Conservation (phyloP, 2,329 filamentous ascomycete species). For the Fonsecaea multimorphosa region DNA sequence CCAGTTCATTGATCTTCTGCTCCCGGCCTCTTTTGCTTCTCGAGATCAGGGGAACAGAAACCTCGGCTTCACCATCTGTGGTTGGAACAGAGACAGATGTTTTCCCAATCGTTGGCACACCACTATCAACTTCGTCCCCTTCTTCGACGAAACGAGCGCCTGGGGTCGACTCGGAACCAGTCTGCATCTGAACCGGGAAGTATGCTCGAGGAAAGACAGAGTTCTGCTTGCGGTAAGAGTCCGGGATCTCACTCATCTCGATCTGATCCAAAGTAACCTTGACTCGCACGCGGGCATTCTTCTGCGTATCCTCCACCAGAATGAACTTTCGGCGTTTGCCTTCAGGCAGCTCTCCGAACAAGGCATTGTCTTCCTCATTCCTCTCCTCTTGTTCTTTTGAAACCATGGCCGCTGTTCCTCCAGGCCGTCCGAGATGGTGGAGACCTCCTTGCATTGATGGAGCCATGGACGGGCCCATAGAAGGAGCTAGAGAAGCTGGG, state of each 20-base stretch:
- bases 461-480: constrained; percentile 70
- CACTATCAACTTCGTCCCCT: constrained; percentile 59
- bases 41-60: constrained; percentile 76
- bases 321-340: constrained; percentile 96
- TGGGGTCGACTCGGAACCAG: constrained; percentile 72
- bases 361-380: constrained; percentile 65
- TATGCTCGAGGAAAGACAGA: constrained; percentile 91
- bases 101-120: constrained; percentile 46
- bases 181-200: constrained; percentile 92
- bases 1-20: constrained; percentile 88
- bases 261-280: constrained; percentile 92
- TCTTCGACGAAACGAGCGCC: constrained; percentile 77
- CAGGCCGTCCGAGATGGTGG: constrained; percentile 45
- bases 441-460: constrained; percentile 68
- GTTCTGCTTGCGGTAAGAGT: constrained; percentile 88
- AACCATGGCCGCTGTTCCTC: constrained; percentile 38
- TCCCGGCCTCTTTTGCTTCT: constrained; percentile 76
- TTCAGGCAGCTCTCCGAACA: constrained; percentile 88
- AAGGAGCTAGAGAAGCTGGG: constrained; percentile 61
- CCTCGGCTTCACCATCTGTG: constrained; percentile 74
- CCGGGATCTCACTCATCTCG: constrained; percentile 93
- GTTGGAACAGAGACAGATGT: constrained; percentile 65
- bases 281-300: constrained; percentile 80
- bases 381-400: constrained; percentile 36
- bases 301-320: constrained; percentile 86